A percentile compares a stretch with the other conserved stretches of the same genome.
These are phyloP conservation scores for Xylaria sp. DNA, from an alignment of 2,329 filamentous ascomycete species.

Conservation along the genomic window DNA sequence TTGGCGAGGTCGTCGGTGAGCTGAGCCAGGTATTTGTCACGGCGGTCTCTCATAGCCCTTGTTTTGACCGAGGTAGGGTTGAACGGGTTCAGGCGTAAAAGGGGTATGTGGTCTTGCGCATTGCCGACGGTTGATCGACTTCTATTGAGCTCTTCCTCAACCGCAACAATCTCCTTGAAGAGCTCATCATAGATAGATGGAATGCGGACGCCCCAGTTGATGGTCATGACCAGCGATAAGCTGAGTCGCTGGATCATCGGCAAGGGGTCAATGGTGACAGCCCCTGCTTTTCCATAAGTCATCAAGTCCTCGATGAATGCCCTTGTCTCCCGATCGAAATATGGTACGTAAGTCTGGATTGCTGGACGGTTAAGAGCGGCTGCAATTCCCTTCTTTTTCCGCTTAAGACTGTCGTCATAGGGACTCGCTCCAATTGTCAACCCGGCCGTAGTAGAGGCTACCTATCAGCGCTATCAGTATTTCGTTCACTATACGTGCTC, in stretches of 20 bases:
- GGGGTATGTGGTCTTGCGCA: slow-evolving; percentile 85
- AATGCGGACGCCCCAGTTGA: slow-evolving; percentile 84
- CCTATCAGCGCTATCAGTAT: slow-evolving; percentile 33
- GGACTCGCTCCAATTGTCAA: slow-evolving; percentile 87
- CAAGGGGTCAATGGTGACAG: slow-evolving; percentile 74
- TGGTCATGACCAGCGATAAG: slow-evolving; percentile 76
- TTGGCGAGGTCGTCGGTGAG: slow-evolving; percentile 68
- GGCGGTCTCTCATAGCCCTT: slow-evolving; percentile 71
- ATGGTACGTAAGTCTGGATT: slow-evolving; percentile 82
- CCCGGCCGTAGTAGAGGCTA: slow-evolving; percentile 77
- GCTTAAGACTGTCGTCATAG: slow-evolving; percentile 85
- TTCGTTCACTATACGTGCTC: neutral
- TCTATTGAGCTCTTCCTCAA: slow-evolving; percentile 80
- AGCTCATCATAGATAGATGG: slow-evolving; percentile 74
- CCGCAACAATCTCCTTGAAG: slow-evolving; percentile 77
- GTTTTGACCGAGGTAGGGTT: slow-evolving; percentile 60
- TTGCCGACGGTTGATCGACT: slow-evolving; percentile 84
- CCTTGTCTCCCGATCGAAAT: slow-evolving; percentile 80
- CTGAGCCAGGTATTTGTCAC: slow-evolving; percentile 75
- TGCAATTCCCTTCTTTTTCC: slow-evolving; percentile 79
- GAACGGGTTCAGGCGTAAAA: slow-evolving; percentile 71
- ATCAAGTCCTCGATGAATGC: slow-evolving; percentile 79
- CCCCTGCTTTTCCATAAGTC: slow-evolving; percentile 70
- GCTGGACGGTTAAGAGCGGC: slow-evolving; percentile 82
- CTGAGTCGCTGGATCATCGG: slow-evolving; percentile 81